Base-by-base conservation (phyloP, 2,329 filamentous ascomycete species). In the Emergomyces pasteurianus region DNA sequence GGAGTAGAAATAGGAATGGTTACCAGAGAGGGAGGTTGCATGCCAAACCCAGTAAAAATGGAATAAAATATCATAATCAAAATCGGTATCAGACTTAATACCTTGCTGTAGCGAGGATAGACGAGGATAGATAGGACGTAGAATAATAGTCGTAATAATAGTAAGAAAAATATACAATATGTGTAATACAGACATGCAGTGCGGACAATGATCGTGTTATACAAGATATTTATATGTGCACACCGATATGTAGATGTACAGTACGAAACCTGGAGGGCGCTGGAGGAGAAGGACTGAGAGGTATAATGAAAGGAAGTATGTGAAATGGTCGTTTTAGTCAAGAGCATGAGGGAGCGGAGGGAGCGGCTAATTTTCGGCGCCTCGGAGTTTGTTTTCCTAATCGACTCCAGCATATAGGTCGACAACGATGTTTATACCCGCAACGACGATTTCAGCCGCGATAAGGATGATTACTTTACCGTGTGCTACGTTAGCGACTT, bases 401-500 rank as follows among this genome's bases (percentile, higher is more conserved):
- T 86, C 81, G 49, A 83, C 77, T 60, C 81, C 82, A 61, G 88
- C 91, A 70, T 95, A 95, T 66, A 97, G 72, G 74, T 97, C 94
- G 40, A 97, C 94, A 36, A 96, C 83, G 65, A 99, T 97, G 74
- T 97, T 97, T 68, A 97, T 87, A 21, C 85, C 88, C 1, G 92
- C 92, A 55, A 97, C 91, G 8, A 96, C 77, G 64, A 97, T 96
- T 73, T 99, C 94, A 14, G 92, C 92, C 8, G 92, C 92, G 70
- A 99, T 96, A 57, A 99, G 84, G 26, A 97, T 82, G 68, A 99
- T 97, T 50, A 99, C 92, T 91, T 61, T 55, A 58, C 16, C 40
- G 10, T 21, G 50, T 34, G 49, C 23, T 23, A 38, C 55, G 52
- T 60, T 23, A 50, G 23, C 12, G 3, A 52, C 3, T 36, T 18